Percentiles rank a stretch among this genome's conserved stretches.
Conservation (phyloP, 2,329 filamentous ascomycete genomes). For the Fusarium palustre region DNA sequence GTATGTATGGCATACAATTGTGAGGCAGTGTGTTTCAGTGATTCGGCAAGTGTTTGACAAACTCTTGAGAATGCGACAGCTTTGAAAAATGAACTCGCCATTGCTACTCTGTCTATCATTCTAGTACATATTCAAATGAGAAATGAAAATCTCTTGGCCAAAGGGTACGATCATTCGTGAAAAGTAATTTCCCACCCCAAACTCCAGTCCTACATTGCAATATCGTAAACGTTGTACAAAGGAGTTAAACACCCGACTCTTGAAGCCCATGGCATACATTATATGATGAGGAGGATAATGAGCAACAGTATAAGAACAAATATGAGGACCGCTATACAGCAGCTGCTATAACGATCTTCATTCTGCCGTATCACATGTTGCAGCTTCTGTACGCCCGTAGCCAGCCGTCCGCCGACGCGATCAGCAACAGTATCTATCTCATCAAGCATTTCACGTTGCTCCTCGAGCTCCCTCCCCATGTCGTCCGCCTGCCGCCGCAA, state of each 20-base stretch:
- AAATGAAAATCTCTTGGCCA: slow-evolving; percentile 25
- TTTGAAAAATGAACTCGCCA: slow-evolving; percentile 17
- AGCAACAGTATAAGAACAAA: slow-evolving; percentile 88
- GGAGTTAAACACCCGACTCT: not conserved
- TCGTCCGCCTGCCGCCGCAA: slow-evolving; percentile 89
- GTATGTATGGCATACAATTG: slow-evolving; percentile 10
- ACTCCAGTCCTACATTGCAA: slow-evolving; percentile 37
- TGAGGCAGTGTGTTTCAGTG: slow-evolving; percentile 4
- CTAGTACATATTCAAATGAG: slow-evolving; percentile 41
- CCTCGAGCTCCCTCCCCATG: slow-evolving; percentile 96
- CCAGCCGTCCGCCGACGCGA: slow-evolving; percentile 85
- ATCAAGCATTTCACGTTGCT: slow-evolving; percentile 90
- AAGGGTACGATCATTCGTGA: slow-evolving; percentile 16
- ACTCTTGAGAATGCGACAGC: slow-evolving; percentile 41
- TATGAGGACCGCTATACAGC: slow-evolving; percentile 90
- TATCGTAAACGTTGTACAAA: slow-evolving; percentile 30
- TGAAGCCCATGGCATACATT: slow-evolving; percentile 11
- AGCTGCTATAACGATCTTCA: slow-evolving; percentile 88
- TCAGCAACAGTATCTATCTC: slow-evolving; percentile 87
- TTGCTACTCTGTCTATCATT: slow-evolving; percentile 41
- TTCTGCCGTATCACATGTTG: slow-evolving; percentile 86
- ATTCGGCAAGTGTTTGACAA: slow-evolving; percentile 38
- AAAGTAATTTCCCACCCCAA: slow-evolving; percentile 30
- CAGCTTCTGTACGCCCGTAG: slow-evolving; percentile 88
- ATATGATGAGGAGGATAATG: slow-evolving; percentile 77